A percentile compares a stretch with the other conserved stretches of the same genome.
phyloP scores from a whole-genome alignment of 139 green algal genomes.

The Picochlorum costavermella region DNA sequence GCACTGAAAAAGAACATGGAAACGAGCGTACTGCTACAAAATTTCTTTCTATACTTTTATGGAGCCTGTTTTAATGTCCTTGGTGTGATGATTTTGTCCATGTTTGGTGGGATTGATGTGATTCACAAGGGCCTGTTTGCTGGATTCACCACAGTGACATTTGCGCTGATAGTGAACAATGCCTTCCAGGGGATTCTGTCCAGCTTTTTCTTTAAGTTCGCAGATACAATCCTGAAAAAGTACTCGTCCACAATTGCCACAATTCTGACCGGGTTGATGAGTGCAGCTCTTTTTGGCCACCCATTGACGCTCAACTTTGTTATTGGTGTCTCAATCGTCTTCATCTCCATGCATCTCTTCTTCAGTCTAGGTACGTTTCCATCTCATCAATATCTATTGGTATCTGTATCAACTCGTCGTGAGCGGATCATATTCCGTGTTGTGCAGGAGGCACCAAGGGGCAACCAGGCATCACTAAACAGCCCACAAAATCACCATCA shows the following conservation, averaged over 20 bases:
- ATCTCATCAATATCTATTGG: background rate
- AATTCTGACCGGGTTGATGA: conserved; percentile 89
- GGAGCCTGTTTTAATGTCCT: conserved; percentile 76
- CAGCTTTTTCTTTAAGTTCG: conserved; percentile 97
- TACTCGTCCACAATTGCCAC: conserved; percentile 91
- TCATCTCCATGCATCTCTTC: conserved; percentile 97
- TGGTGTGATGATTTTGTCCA: conserved; percentile 23
- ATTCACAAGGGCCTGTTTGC: conserved; percentile 41
- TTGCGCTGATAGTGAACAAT: conserved; percentile 87
- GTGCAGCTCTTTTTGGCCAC: conserved; percentile 79
- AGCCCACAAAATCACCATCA: background rate
- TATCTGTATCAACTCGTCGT: background rate
- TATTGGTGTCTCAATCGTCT: conserved; percentile 90
- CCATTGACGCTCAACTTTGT: conserved; percentile 86
- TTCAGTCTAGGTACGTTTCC: conserved; percentile 35
- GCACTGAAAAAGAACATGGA: conserved; percentile 95
- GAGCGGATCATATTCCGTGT: background rate
- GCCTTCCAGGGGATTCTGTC: conserved; percentile 84
- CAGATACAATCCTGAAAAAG: conserved; percentile 97
- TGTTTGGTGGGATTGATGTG: background rate
- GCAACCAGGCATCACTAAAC: background rate
- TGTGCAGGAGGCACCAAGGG: conserved; percentile 9
- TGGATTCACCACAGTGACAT: conserved; percentile 34
- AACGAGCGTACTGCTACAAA: conserved; percentile 89
- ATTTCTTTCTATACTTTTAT: conserved; percentile 97